phyloP scores from a whole-genome alignment of 495 filamentous ascomycete genomes.

The Daldinia loculata region DNA sequence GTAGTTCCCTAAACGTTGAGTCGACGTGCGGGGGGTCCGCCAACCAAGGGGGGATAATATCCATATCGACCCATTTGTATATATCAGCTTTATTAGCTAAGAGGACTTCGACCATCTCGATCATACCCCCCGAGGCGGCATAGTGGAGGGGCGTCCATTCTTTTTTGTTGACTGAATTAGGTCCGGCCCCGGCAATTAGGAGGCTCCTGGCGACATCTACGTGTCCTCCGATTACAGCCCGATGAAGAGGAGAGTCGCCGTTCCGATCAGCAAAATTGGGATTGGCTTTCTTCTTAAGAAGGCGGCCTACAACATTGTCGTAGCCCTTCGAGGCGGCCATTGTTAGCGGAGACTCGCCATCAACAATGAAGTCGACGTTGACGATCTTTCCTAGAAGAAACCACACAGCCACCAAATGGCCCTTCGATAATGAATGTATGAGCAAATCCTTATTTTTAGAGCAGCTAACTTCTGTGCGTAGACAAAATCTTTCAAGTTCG shows the following conservation, averaged over 20 bases:
- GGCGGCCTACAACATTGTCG: neutral
- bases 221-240: neutral
- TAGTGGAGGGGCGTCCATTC: too few relatives aligned
- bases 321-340: neutral
- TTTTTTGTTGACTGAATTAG: too few relatives aligned
- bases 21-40: too few relatives aligned
- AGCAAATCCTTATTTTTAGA: neutral
- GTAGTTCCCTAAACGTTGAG: too few relatives aligned
- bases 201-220: neutral
- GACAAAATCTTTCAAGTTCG: neutral
- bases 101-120: too few relatives aligned
- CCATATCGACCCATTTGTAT: too few relatives aligned
- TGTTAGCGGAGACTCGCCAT: neutral
- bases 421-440: neutral
- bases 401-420: neutral
- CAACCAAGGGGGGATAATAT: too few relatives aligned
- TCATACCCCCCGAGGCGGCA: too few relatives aligned
- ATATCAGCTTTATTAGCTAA: too few relatives aligned
- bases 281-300: neutral
- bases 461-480: neutral
- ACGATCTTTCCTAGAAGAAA: neutral
- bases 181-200: neutral
- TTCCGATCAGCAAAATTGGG: neutral
- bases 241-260: neutral
- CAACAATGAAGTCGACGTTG: neutral